Percentiles rank a stretch among this genome's conserved stretches.
Evolutionary conservation across 805 yeast species (phyloP).

Genomic region (Diddensiella transvaalensis): DNA sequence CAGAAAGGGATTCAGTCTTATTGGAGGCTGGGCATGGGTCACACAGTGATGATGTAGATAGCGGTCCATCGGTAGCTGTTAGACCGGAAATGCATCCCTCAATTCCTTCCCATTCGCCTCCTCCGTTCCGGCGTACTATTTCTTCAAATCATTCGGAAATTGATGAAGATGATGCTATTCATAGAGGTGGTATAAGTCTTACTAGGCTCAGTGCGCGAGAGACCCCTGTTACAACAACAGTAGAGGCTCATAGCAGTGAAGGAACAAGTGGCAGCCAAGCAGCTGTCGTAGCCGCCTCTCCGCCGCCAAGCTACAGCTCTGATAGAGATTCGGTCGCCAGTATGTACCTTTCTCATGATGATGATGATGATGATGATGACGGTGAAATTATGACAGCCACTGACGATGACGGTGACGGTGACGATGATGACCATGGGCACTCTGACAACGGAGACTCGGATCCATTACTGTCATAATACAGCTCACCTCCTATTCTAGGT

Average conservation of each 20-base stretch:
- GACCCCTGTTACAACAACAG: background rate
- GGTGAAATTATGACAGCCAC: no score
- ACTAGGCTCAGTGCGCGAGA: slow-evolving; percentile 9
- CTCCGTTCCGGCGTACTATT: slow-evolving; percentile 16
- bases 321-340: slow-evolving; percentile 9
- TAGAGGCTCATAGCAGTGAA: background rate
- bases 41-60: background rate
- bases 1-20: slow-evolving; percentile 71
- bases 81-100: slow-evolving; percentile 41
- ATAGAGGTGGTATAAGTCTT: slow-evolving; percentile 18
- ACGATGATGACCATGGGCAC: no score
- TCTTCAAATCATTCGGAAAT: slow-evolving; percentile 7
- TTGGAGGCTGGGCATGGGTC: slow-evolving; percentile 42
- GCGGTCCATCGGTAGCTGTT: slow-evolving; percentile 10
- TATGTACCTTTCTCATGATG: background rate
- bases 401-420: no score
- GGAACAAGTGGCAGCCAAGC: background rate
- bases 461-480: no score
- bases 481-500: no score
- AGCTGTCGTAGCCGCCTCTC: slow-evolving; percentile 5
- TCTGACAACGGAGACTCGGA: no score
- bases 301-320: slow-evolving; percentile 21
- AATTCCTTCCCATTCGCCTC: slow-evolving; percentile 12
- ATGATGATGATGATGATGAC: slow-evolving; percentile 6
- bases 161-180: slow-evolving; percentile 8